phyloP scores from a whole-genome alignment of 2,329 filamentous ascomycete genomes.

The Didymella pinodella region DNA sequence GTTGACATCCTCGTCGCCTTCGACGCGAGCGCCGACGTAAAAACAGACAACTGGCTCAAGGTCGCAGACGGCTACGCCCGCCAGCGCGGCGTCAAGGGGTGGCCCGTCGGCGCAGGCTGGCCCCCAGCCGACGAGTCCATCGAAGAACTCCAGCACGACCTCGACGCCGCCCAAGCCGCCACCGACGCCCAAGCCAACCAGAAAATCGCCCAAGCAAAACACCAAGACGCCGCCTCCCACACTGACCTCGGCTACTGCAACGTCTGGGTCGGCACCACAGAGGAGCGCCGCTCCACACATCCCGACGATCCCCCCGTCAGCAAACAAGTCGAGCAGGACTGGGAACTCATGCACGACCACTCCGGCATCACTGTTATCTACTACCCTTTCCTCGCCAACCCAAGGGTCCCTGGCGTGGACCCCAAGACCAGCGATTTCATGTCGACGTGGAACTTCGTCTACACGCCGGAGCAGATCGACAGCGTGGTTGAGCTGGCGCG shows the following conservation, averaged over 20 bases:
- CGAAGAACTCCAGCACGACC: slow-evolving; percentile 67
- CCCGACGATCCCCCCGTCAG: slow-evolving; percentile 32
- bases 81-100: slow-evolving; percentile 89
- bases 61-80: slow-evolving; percentile 92
- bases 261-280: slow-evolving; percentile 87
- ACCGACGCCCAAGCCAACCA: slow-evolving; percentile 67
- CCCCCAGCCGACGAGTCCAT: slow-evolving; percentile 69
- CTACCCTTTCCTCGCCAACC: slow-evolving; percentile 86
- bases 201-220: slow-evolving; percentile 68
- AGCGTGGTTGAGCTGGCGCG: slow-evolving; percentile 80
- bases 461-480: slow-evolving; percentile 89
- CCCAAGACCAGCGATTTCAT: slow-evolving; percentile 85
- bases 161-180: slow-evolving; percentile 72
- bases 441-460: slow-evolving; percentile 98
- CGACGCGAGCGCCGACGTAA: slow-evolving; percentile 92
- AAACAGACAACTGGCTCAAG: slow-evolving; percentile 94
- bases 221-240: slow-evolving; percentile 32
- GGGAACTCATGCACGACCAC: slow-evolving; percentile 73
- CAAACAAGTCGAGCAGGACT: slow-evolving; percentile 68
- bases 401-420: slow-evolving; percentile 80
- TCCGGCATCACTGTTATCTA: slow-evolving; percentile 91
- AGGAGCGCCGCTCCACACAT: slow-evolving; percentile 63
- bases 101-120: slow-evolving; percentile 96
- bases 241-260: slow-evolving; percentile 84
- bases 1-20: slow-evolving; percentile 93